Evolutionary conservation across 495 filamentous ascomycete species (phyloP), one percentile per base, ranked within the genome.

Genomic region (Penicillium soppii): DNA sequence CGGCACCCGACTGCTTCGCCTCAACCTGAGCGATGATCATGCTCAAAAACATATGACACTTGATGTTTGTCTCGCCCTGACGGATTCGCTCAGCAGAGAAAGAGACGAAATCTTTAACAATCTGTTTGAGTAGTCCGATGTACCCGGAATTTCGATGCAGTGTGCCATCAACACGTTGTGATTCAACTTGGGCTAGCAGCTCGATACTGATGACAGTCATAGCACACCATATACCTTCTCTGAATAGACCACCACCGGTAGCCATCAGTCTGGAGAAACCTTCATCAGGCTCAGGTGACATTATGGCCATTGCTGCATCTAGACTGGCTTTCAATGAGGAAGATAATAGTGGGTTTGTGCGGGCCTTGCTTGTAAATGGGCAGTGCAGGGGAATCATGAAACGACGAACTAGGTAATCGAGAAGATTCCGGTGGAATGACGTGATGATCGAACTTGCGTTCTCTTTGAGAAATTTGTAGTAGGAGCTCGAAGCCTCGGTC

Each of bases 51-150:
- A 77, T 59, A 41, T 77, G 69, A 13, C 46, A 57, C 47, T 80
- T 81, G 16, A 80, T 67, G 48, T 77, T 82, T 1, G 74, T 80
- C 43, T 82, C 79, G 5, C 76, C 77, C 37, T 72, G 54, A 5
- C 52, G 32, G 25, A 35, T 35, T 9, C 32, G 32, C 1, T 35
- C 32, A 12, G 5, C 32, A 5, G 32, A 35, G 5, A 35, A 12
- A 35, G 9, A 13, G 13, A 35, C 5, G 1, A 35, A 0, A 15
- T 35, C 32, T 5, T 5, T 13, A 35, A 15, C n/a, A 15, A 15
- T 15, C 9, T 15, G 8, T 2, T 35, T 35, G 32, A 35, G 32
- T 5, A 35, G n/a, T 10, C 4, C 32, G 5, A 12, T 12, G n/a
- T 35, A 35, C 13, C n/a, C 7, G 9, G 5, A 12, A 1, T 12